These are phyloP conservation scores for Magnusiomyces ingens DNA, from an alignment of 1,139 yeast species.

Conservation along the genomic window DNA sequence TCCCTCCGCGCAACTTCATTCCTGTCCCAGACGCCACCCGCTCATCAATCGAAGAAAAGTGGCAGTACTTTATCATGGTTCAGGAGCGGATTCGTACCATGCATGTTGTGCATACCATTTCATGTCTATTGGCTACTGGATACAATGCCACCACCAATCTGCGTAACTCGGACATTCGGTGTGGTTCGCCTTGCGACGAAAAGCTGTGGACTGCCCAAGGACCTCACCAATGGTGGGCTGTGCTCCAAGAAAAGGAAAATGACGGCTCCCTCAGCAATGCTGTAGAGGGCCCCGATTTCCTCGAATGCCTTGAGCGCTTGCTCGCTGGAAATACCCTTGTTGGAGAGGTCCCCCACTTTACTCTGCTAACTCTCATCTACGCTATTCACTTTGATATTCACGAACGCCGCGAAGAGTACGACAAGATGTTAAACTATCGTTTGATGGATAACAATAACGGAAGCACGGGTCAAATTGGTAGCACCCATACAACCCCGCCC, in stretches of 20 bases:
- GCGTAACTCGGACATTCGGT: conserved; percentile 52
- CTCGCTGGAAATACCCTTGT: conserved; percentile 28
- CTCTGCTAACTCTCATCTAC: conserved; percentile 59
- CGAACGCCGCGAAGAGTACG: conserved; percentile 23
- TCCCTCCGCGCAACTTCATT: conserved; percentile 42
- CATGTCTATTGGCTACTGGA: conserved; percentile 61
- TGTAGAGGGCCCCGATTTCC: conserved; percentile 27
- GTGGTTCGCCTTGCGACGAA: conserved; percentile 76
- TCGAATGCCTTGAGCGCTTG: conserved; percentile 23
- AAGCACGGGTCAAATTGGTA: background rate
- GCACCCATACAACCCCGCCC: background rate
- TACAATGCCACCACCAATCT: conserved; percentile 56
- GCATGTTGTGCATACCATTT: conserved; percentile 67
- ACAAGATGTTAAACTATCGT: conserved; percentile 10
- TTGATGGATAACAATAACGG: background rate
- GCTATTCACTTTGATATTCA: conserved; percentile 68
- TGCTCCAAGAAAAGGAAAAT: conserved; percentile 26
- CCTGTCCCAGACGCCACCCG: conserved; percentile 31
- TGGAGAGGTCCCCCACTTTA: conserved; percentile 35
- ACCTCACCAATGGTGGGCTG: conserved; percentile 51
- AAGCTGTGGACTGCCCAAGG: conserved; percentile 60
- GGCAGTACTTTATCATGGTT: conserved; percentile 68
- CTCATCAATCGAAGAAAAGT: conserved; percentile 45
- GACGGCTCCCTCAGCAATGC: conserved; percentile 24
- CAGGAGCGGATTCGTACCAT: conserved; percentile 84